Base-by-base conservation (phyloP, 2,329 filamentous ascomycete genomes). In the Diaporthe citriasiana region DNA sequence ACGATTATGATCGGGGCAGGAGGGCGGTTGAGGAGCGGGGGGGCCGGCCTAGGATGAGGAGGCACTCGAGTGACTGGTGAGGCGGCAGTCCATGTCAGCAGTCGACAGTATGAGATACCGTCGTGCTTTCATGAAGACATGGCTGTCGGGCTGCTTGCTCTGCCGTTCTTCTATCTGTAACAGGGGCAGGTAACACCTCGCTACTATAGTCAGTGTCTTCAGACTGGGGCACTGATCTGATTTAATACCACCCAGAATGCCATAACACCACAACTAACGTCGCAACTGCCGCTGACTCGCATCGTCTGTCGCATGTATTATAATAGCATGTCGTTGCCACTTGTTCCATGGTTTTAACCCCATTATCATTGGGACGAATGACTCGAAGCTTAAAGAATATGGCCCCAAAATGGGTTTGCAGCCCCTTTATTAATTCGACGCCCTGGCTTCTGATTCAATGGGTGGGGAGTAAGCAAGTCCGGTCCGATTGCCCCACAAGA, bases 41-140 rank as follows among this genome's bases (percentile, higher is more conserved):
- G n/a, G 68, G 68, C 6, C 53, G 74, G 27, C 74, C 74, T 4
- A 65, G 68, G 60, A 45, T 69, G 53, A 73, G 74, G 60, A 60
- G 74, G 45, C 66, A 73, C 22, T 75, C 74, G 55, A 75, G 74
- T 55, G 72, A 75, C 22, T 75, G 74, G 74, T 75, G 35, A 57
- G 51, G 25, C 5, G 17, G 3, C 8, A 4, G 12, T 15, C 13
- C 15, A 19, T 51, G 19, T 45, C 15, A 42, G 4, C 19, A 45
- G 17, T 15, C 27, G 63, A 15, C 17, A 45, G 33, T 25, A 51
- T 51, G n/a, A 50, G 17, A n/a, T 50, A 33, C 3, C 30, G 4
- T 38, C 13, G n/a, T n/a, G n/a, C n/a, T n/a, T n/a, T n/a, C n/a
- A n/a, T n/a, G n/a, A n/a, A n/a, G n/a, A n/a, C n/a, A n/a, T n/a